Evolutionary conservation across 345 rosid species (phyloP), one percentile per base, ranked within the genome.

Genomic region (Aethionema arabicum): DNA sequence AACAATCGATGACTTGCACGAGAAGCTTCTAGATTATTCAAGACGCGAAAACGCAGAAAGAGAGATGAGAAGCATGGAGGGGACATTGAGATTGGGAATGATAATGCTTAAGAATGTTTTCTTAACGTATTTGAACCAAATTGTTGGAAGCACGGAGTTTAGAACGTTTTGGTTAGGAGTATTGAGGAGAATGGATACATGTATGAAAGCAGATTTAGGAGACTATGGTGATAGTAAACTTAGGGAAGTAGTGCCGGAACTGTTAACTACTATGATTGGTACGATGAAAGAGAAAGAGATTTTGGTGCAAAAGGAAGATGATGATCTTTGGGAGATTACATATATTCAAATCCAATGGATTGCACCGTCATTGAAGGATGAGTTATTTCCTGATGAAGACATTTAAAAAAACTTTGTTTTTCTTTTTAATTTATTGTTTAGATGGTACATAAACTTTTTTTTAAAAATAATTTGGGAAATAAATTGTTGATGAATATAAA

Each of bases 301-400:
- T 44, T 74, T 90, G 56, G 85, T 74, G 32, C 82, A 42, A 6
- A 78, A 61, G 11, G 90, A 86, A n/a, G 96, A 68, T 1, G 87
- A 85, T 15, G 96, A 87, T 70, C 78, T 87, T 3, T 87, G 90
- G 90, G 97, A 87, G 44, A 80, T 85, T 40, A 85, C 99, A 4
- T 80, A 83, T 31, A 84, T 90, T 62, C 99, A 93, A 70, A 93
- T 90, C 48, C 99, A 93, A 42, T 87, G 99, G 97, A 90, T 87
- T 67, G 88, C 97, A 61, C 97, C 96, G 40, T 54, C 85, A 2
- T 82, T 93, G n/a, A 90, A 91, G 56, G 87, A 87, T 12, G 96
- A 84, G 54, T 60, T 84, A 48, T 86, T 90, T 76, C 95, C 96
- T 29, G 96, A 83, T 11, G 82, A 84, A 49, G 83, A 74, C 5